Evolutionary conservation across 768 basidiomycete species (phyloP).

Genomic region (Pilatotrama ljubarskyi): DNA sequence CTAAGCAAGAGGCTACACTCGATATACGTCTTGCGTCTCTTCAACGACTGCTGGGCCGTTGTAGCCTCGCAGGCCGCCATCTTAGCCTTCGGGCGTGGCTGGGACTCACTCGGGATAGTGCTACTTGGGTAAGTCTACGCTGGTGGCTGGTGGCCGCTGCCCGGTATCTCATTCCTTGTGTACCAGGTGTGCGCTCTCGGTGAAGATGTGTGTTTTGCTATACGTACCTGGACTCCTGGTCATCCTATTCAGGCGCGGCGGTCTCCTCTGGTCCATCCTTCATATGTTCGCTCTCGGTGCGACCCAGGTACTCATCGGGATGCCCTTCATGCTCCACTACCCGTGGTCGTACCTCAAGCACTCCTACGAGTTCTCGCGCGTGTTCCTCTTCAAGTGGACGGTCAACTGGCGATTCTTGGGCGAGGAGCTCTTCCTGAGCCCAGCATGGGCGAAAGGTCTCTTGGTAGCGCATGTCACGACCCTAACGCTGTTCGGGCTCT

Average conservation of each 20-base stretch:
- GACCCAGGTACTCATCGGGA: conserved; percentile 62
- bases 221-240: conserved; percentile 89
- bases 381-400: conserved; percentile 95
- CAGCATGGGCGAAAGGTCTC: conserved; percentile 58
- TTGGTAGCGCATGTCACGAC: conserved; percentile 63
- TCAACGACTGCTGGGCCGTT: conserved; percentile 93
- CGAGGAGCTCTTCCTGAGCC: conserved; percentile 74
- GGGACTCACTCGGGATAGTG: conserved; percentile 62
- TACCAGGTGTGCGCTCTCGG: conserved; percentile 73
- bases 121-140: conserved; percentile 62
- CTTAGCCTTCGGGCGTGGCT: conserved; percentile 57
- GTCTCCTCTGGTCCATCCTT: conserved; percentile 51
- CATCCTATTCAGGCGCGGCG: conserved; percentile 73
- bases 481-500: conserved; percentile 65
- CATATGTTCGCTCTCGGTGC: conserved; percentile 48
- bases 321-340: conserved; percentile 66
- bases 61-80: conserved; percentile 67
- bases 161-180: neutral
- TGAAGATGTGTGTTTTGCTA: conserved; percentile 93
- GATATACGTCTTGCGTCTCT: conserved; percentile 86
- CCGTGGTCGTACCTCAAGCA: conserved; percentile 63
- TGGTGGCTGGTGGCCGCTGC: conserved; percentile 24
- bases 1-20: conserved; percentile 95
- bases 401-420: conserved; percentile 94
- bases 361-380: conserved; percentile 86